Conservation (phyloP, 495 filamentous ascomycete genomes). For the Penicillium tannophilum region DNA sequence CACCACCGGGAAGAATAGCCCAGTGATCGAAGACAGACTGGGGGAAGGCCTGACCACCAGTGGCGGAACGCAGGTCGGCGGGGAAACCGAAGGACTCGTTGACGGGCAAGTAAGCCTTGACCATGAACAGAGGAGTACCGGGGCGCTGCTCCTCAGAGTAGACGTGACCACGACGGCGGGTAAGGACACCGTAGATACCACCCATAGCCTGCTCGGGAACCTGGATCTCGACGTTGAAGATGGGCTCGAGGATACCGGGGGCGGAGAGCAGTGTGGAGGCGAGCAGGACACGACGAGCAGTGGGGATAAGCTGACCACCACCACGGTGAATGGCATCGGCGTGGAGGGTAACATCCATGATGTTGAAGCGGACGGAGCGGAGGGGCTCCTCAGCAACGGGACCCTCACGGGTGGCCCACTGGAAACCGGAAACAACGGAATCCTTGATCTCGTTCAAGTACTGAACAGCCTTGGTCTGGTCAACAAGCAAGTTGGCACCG, state of each 20-base stretch:
- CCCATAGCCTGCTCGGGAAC: conserved; percentile 99
- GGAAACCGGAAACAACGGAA: conserved; percentile 99
- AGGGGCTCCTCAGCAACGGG: conserved; percentile 98
- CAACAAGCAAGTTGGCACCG: conserved; percentile 97
- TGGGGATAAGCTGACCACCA: conserved; percentile 98
- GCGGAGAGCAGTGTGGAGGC: conserved; percentile 89
- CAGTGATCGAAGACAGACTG: conserved; percentile 99
- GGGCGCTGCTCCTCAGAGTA: conserved; percentile 97
- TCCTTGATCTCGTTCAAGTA: conserved; percentile 99
- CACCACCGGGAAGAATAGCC: conserved; percentile 92
- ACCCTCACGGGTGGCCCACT: conserved; percentile 98
- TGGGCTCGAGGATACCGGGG: conserved; percentile 88
- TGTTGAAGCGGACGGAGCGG: conserved; percentile 95
- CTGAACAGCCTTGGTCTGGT: conserved; percentile 99
- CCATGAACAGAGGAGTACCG: conserved; percentile 98
- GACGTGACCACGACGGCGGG: conserved; percentile 97
- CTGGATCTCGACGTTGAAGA: conserved; percentile 99
- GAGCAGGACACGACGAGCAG: conserved; percentile 95
- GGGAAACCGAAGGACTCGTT: conserved; percentile 99
- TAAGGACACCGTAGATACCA: conserved; percentile 99
- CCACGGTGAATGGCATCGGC: conserved; percentile 99
- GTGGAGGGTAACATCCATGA: conserved; percentile 99
- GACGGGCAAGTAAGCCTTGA: conserved; percentile 99
- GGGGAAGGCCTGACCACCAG: conserved; percentile 97
- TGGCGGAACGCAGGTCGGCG: conserved; percentile 89